These are phyloP conservation scores for Eucalyptus sideroxylon DNA, from an alignment of 345 rosid species.

Conservation along the genomic window DNA sequence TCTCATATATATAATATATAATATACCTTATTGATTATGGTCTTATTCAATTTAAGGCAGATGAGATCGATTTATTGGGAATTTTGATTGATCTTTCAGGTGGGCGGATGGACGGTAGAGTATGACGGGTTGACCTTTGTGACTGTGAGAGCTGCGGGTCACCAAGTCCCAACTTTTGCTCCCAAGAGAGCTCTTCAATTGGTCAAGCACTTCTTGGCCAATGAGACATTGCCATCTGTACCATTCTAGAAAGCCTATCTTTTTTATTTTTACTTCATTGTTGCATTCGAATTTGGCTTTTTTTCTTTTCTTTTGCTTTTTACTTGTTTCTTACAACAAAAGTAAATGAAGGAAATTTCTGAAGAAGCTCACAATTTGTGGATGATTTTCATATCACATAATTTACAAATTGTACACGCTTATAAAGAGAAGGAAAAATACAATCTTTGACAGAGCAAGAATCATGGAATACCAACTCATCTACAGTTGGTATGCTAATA, in stretches of 20 bases:
- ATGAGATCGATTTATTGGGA: background rate
- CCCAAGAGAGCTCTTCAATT: constrained; percentile 52
- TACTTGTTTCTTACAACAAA: background rate
- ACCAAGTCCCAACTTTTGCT: constrained; percentile 61
- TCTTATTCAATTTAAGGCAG: background rate
- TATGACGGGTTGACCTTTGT: constrained; percentile 60
- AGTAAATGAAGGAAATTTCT: background rate
- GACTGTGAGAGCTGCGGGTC: constrained; percentile 69
- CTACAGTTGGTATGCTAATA: too few species aligned
- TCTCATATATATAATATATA: too few species aligned
- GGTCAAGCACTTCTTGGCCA: constrained; percentile 36
- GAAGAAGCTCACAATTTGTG: too few species aligned
- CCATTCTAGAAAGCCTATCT: constrained; percentile 16
- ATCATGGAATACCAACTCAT: too few species aligned
- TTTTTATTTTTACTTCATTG: background rate
- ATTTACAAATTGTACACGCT: too few species aligned
- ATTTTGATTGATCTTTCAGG: constrained; percentile 11
- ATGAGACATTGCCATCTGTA: constrained; percentile 36
- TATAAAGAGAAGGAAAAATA: too few species aligned
- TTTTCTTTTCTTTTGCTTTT: background rate
- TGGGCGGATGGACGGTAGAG: constrained; percentile 62
- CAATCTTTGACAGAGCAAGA: too few species aligned
- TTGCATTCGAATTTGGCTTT: background rate
- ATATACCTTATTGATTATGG: background rate
- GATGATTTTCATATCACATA: too few species aligned